phyloP scores from a whole-genome alignment of 1,139 yeast species.

The Candida freyschussii region DNA sequence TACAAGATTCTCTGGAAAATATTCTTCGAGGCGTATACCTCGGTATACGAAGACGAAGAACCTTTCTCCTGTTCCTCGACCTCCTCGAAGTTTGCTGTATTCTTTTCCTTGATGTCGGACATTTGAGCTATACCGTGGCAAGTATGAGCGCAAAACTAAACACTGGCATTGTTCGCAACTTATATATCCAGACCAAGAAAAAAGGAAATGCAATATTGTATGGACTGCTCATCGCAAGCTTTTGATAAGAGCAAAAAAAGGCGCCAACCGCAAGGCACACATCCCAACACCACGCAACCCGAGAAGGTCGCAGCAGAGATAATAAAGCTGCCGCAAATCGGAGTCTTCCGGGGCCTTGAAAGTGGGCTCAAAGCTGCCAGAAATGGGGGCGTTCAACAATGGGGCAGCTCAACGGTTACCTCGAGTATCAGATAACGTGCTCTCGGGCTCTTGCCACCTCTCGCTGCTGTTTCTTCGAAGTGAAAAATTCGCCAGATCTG shows the following conservation, averaged over 20 bases:
- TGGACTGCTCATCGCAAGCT: too few species aligned
- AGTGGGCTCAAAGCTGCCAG: too few species aligned
- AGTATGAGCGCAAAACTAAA: too few species aligned
- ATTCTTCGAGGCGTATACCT: slow-evolving; percentile 7
- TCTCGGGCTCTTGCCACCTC: not conserved
- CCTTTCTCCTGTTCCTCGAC: slow-evolving; percentile 16
- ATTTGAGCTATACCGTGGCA: not conserved
- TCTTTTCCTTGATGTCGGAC: slow-evolving; percentile 3
- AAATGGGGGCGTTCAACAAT: too few species aligned
- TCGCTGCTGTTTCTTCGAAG: not conserved
- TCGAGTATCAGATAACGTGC: not conserved
- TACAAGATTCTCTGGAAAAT: slow-evolving; percentile 9
- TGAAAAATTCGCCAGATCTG: not conserved
- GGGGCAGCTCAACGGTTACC: too few species aligned
- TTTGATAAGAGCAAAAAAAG: too few species aligned
- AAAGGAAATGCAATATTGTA: not conserved
- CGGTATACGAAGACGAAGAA: slow-evolving; percentile 9
- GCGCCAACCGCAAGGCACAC: too few species aligned
- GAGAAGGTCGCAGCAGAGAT: too few species aligned
- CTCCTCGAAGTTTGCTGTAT: slow-evolving; percentile 2
- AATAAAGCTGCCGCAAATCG: too few species aligned
- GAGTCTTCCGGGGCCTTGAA: too few species aligned
- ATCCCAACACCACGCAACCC: too few species aligned
- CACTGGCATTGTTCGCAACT: not conserved
- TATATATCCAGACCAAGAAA: not conserved